phyloP scores from a whole-genome alignment of 2,329 filamentous ascomycete genomes.

The Dactylellina haptotyla region DNA sequence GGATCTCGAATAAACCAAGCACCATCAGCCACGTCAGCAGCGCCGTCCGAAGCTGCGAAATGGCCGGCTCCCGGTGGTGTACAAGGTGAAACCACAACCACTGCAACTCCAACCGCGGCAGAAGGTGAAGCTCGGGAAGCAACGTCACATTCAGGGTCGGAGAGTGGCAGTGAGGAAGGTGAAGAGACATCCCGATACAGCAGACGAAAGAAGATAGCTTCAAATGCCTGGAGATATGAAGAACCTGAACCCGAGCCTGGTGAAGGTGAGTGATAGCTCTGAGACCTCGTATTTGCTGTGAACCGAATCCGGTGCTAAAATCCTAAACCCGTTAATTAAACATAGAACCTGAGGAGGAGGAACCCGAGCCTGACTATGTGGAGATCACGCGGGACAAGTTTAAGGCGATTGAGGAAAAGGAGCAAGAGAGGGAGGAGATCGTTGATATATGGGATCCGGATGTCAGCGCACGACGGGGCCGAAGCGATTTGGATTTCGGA shows the following conservation, averaged over 20 bases:
- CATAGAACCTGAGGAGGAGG: conserved; percentile 52
- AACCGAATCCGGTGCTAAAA: conserved; percentile 20
- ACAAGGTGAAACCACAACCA: conserved; percentile 41
- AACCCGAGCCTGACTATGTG: conserved; percentile 58
- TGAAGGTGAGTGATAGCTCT: conserved; percentile 62
- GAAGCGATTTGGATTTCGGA: conserved; percentile 38
- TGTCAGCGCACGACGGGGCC: conserved; percentile 43
- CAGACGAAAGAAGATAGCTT: conserved; percentile 55
- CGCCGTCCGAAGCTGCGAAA: conserved; percentile 49
- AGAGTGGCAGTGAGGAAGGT: conserved; percentile 26
- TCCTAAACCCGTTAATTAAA: conserved; percentile 31
- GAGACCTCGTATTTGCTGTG: conserved; percentile 9
- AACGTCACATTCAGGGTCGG: conserved; percentile 49
- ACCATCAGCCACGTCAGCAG: conserved; percentile 45
- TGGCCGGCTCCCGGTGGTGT: conserved; percentile 36
- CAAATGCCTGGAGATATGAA: conserved; percentile 71
- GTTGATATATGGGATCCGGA: conserved; percentile 43
- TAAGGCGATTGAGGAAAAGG: conserved; percentile 52
- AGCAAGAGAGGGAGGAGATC: conserved; percentile 45
- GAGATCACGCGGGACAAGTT: conserved; percentile 55
- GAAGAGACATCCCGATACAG: conserved; percentile 52
- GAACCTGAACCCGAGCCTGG: conserved; percentile 71
- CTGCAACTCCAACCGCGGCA: conserved; percentile 49
- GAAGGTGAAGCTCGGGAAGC: conserved; percentile 44
- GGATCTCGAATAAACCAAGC: conserved; percentile 42